These are phyloP conservation scores for Vicia faba DNA, from an alignment of 306 rosid species.

Conservation along the genomic window DNA sequence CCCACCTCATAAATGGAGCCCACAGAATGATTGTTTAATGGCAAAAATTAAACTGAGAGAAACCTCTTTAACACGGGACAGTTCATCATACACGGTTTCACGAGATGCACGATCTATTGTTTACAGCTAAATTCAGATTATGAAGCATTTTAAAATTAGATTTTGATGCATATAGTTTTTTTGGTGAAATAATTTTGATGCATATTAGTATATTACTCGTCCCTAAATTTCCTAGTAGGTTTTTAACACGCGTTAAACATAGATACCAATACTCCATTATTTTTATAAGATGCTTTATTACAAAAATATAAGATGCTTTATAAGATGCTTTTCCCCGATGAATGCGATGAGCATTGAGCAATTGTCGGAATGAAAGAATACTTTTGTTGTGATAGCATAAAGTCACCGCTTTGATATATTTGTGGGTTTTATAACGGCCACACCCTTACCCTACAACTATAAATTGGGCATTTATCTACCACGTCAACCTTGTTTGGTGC, in stretches of 20 bases:
- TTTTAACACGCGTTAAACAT: not conserved
- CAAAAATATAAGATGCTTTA: not conserved
- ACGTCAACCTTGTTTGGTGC: no score
- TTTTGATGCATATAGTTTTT: no score
- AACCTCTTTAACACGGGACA: slow-evolving; percentile 33
- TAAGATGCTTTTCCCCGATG: slow-evolving; percentile 11
- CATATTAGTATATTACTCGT: not conserved
- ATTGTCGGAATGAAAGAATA: slow-evolving; percentile 14
- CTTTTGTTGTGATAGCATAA: not conserved
- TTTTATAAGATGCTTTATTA: not conserved
- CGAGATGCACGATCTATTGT: slow-evolving; percentile 32
- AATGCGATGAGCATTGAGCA: slow-evolving; percentile 31
- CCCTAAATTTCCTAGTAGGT: not conserved
- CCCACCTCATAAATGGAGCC: not conserved
- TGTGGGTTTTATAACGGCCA: not conserved
- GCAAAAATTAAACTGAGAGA: not conserved
- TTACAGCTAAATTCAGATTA: slow-evolving; percentile 1
- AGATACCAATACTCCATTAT: not conserved
- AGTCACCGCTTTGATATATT: slow-evolving; percentile 34
- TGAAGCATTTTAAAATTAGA: not conserved
- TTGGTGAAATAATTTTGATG: no score
- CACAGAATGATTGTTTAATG: not conserved
- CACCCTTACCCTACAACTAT: not conserved
- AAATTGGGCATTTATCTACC: not conserved
- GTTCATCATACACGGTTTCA: slow-evolving; percentile 38